Evolutionary conservation across 768 basidiomycete species (phyloP), one percentile per base, ranked within the genome.

Genomic region (Coprinellus micaceus): DNA sequence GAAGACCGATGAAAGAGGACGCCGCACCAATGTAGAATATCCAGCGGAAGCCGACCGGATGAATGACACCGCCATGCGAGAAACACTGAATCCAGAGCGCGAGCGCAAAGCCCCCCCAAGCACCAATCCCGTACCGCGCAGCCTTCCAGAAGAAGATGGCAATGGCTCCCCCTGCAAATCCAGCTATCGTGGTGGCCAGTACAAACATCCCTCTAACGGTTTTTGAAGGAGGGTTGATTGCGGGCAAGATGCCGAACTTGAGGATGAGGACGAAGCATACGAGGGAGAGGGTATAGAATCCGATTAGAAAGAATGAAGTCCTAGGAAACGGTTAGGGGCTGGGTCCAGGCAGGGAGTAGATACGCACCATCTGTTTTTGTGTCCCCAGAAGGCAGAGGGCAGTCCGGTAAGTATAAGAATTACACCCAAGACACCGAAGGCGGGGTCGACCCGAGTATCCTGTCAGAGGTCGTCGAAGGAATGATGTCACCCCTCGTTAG

Each of bases 111-210:
- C 96, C 96, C 30, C 88, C 91, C 79, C 88, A 91, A 4, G 84
- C 89, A 33, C 88, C 89, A 60, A 85, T 84, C 50, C 87, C 83
- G 70, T 93, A 95, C 62, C 88, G 86, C 12, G 94, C 84, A 29
- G 81, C 88, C 66, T 94, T 89, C 88, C 88, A 96, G 69, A 95
- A 94, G 77, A 98, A 95, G 62, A 96, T 91, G 54, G 90, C 83
- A 56, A 91, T 76, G 21, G 80, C 93, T 36, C 94, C 94, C 26
- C 91, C 92, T 52, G 87, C 86, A 56, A 92, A 70, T 22, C 94
- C 91, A 17, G 93, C 88, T 44, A 96, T 82, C 15, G 82, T 73
- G 58, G 79, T 86, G 0, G 94, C 83, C 26, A 98, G 82, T 17
- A 96, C 87, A 72, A 95, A 97, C 74, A 97, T 83, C 44, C 94